These are phyloP conservation scores for Protostelium mycophagum DNA, from an alignment of 78 protist genomes.

Conservation along the genomic window DNA sequence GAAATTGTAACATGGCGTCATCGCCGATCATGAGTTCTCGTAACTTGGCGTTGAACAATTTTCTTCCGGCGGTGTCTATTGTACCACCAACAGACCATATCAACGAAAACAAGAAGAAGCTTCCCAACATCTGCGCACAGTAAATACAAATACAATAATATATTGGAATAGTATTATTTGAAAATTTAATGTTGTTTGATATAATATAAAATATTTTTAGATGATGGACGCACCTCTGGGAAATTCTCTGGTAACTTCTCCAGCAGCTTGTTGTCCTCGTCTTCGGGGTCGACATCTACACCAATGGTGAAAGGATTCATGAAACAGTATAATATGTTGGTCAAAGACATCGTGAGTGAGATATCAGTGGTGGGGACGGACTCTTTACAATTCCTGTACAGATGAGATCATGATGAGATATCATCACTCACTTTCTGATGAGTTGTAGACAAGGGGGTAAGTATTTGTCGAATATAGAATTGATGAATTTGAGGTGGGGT, in stretches of 20 bases:
- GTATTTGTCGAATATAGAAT: neutral
- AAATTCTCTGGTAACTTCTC: neutral
- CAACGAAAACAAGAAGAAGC: constrained; percentile 46
- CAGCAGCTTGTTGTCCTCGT: neutral
- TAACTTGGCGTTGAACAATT: constrained; percentile 10
- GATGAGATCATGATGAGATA: constrained; percentile 13
- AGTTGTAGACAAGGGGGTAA: constrained; percentile 7
- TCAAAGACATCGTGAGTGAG: constrained; percentile 11
- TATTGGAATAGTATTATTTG: no score
- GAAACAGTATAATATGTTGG: constrained; percentile 44
- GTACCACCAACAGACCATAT: constrained; percentile 73
- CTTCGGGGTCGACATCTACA: neutral
- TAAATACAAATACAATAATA: no score
- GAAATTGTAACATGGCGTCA: neutral
- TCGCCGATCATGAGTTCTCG: neutral
- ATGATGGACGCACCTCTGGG: neutral
- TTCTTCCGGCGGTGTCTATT: constrained; percentile 20
- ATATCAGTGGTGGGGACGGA: constrained; percentile 39
- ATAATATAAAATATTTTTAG: neutral
- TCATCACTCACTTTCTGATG: constrained; percentile 8
- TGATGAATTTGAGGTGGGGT: constrained; percentile 6
- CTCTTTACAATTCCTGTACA: constrained; percentile 1
- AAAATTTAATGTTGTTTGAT: no score
- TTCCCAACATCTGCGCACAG: neutral
- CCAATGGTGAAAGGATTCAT: constrained; percentile 11